A percentile compares a stretch with the other conserved stretches of the same genome.
phyloP scores from a whole-genome alignment of 2,329 filamentous ascomycete genomes.

The Neopestalotiopsis clavispora region DNA sequence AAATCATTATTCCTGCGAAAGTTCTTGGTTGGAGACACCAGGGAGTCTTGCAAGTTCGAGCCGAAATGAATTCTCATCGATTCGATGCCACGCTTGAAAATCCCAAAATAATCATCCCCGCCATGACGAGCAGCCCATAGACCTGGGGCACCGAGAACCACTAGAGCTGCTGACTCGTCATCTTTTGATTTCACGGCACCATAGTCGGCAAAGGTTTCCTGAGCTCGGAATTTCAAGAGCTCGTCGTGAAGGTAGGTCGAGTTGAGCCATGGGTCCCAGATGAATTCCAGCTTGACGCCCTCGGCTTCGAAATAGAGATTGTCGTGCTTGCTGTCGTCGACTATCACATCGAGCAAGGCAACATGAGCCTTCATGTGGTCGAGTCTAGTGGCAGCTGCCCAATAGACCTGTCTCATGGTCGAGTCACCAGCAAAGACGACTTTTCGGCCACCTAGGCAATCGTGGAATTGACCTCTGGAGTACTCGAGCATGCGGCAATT shows the following conservation, averaged over 20 bases:
- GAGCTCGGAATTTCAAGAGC: constrained; percentile 41
- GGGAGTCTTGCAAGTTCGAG: constrained; percentile 26
- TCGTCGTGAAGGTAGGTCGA: constrained; percentile 47
- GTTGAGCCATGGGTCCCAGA: constrained; percentile 69
- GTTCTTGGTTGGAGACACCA: constrained; percentile 22
- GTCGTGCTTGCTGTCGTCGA: constrained; percentile 43
- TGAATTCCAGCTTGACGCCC: constrained; percentile 56
- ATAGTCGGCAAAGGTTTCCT: constrained; percentile 23
- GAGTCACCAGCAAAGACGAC: constrained; percentile 68
- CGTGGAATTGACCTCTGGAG: constrained; percentile 51
- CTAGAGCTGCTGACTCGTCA: constrained; percentile 45
- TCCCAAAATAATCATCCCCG: constrained; percentile 46
- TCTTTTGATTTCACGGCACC: constrained; percentile 24
- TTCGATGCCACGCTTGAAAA: constrained; percentile 52
- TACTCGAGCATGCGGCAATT: constrained; percentile 65
- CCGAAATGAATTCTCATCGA: constrained; percentile 45
- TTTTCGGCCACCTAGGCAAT: constrained; percentile 55
- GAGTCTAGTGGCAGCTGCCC: constrained; percentile 57
- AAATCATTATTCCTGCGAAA: constrained; percentile 17
- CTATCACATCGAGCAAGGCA: constrained; percentile 39
- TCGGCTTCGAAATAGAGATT: constrained; percentile 49
- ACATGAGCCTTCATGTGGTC: constrained; percentile 43
- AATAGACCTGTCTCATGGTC: constrained; percentile 64
- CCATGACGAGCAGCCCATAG: constrained; percentile 60
- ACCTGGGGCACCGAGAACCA: constrained; percentile 59